Base-by-base conservation (phyloP, 1,139 yeast species). In the Debaryomyces udenii region DNA sequence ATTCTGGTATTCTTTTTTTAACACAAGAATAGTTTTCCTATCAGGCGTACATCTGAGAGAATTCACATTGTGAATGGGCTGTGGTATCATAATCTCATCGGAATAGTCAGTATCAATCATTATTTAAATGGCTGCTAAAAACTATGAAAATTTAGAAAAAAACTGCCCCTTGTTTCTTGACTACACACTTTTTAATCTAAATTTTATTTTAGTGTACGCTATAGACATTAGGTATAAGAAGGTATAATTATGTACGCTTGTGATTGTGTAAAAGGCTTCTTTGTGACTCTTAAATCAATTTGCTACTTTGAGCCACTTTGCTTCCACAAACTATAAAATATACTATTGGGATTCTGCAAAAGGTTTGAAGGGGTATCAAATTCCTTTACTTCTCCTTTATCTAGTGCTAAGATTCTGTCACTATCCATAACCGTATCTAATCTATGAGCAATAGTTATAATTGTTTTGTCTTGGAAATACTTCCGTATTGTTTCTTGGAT, bases 341-440 rank as follows among this genome's bases (percentile, higher is more conserved):
- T 35, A 9, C 56, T 52, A 11, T 42, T 41, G 23, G 47, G 33
- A 9, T 48, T 42, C 14, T 38, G 33, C 11, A 52, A 35, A 35
- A 53, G 38, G 13, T 45, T 43, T 22, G 41, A 57, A 0, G 93
- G 93, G 1, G 80, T 56, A 45, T 82, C 96, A 61, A 81, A 86
- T 60, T 87, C 95, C 27, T 71, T 74, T 7, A 86, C 75, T 44
- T 70, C 67, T 6, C 96, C 96, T 26, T 71, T 67, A 35, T 85
- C 91, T 45, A 88, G 66, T 2, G 85, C 85, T 34, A 85, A 64
- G 35, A 88, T 84, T 42, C 76, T 74, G 53, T 88, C 96, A 53
- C 86, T 81, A 52, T 86, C 93, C 74, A 86, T 68, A 37, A 88
- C 87, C 0, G 96, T 88, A 51, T 88, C 89, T 42, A 88, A 71